phyloP scores from a whole-genome alignment of 2,329 filamentous ascomycete species.

The Cadophora gregata region DNA sequence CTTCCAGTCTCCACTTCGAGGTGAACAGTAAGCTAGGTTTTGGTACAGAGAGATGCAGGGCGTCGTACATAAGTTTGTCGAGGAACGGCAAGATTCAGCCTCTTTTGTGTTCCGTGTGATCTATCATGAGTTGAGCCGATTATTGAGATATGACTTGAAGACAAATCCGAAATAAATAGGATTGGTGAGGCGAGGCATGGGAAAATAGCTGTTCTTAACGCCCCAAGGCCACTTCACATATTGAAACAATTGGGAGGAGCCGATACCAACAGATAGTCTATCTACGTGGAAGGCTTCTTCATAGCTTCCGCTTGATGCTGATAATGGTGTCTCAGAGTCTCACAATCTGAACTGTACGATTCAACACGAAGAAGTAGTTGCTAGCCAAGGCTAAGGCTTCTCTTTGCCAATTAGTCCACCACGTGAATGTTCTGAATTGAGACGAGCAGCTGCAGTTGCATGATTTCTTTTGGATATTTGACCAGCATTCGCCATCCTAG shows the following conservation, averaged over 20 bases:
- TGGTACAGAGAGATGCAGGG: background rate
- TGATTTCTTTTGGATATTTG: background rate
- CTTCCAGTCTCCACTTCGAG: background rate
- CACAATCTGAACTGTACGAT: background rate
- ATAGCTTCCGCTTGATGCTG: background rate
- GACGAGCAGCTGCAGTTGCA: background rate
- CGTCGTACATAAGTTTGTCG: background rate
- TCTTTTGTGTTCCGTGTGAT: background rate
- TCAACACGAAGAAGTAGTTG: background rate
- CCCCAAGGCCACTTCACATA: background rate
- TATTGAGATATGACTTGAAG: background rate
- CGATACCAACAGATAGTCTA: background rate
- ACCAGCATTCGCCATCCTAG: background rate
- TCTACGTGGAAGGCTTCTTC: background rate
- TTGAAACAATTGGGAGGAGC: background rate
- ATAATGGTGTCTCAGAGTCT: background rate
- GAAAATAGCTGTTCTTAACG: background rate
- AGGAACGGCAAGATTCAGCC: conserved; percentile 11
- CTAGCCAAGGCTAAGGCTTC: conserved; percentile 3
- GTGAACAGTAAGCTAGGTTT: background rate
- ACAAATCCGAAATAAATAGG: background rate
- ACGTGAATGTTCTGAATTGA: background rate
- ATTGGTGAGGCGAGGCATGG: background rate
- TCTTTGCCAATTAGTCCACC: conserved; percentile 13
- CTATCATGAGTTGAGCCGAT: background rate